phyloP scores from a whole-genome alignment of 768 basidiomycete genomes.

The Paxillus ammoniavirescens region DNA sequence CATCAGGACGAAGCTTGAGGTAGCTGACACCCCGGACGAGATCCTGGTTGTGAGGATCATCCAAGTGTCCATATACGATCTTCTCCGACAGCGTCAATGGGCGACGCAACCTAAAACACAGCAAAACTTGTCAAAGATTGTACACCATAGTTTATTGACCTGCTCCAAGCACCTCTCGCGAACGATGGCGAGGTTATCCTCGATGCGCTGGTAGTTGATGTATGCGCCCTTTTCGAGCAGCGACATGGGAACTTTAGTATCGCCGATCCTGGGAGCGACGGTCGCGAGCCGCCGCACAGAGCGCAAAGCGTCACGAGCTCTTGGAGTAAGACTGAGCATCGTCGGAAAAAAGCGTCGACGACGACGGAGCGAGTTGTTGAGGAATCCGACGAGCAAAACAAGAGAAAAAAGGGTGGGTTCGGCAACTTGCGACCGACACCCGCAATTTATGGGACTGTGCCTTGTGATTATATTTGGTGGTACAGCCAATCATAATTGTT shows the following conservation, averaged over 20 bases:
- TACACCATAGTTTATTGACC: background rate
- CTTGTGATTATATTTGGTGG: conserved; percentile 12
- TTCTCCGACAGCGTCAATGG: conserved; percentile 95
- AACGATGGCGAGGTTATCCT: conserved; percentile 91
- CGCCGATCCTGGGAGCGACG: conserved; percentile 75
- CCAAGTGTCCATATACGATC: conserved; percentile 96
- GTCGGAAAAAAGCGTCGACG: conserved; percentile 35
- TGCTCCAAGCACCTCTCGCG: conserved; percentile 64
- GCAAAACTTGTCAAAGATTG: conserved; percentile 1
- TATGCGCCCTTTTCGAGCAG: conserved; percentile 77
- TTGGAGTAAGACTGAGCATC: conserved; percentile 62
- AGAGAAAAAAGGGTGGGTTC: conserved; percentile 17
- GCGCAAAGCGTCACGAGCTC: conserved; percentile 53
- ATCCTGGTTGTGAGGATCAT: conserved; percentile 89
- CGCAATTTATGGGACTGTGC: conserved; percentile 18
- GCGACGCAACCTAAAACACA: conserved; percentile 64
- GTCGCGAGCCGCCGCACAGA: conserved; percentile 60
- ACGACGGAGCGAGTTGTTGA: conserved; percentile 7
- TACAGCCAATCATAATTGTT: conserved; percentile 19
- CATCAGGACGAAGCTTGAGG: conserved; percentile 96
- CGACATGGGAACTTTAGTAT: conserved; percentile 89
- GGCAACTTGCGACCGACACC: conserved; percentile 20
- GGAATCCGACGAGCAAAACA: conserved; percentile 13
- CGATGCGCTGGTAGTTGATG: conserved; percentile 96
- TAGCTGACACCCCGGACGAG: conserved; percentile 91